phyloP scores from a whole-genome alignment of 2,329 filamentous ascomycete genomes.

The Aureobasidium sp. region DNA sequence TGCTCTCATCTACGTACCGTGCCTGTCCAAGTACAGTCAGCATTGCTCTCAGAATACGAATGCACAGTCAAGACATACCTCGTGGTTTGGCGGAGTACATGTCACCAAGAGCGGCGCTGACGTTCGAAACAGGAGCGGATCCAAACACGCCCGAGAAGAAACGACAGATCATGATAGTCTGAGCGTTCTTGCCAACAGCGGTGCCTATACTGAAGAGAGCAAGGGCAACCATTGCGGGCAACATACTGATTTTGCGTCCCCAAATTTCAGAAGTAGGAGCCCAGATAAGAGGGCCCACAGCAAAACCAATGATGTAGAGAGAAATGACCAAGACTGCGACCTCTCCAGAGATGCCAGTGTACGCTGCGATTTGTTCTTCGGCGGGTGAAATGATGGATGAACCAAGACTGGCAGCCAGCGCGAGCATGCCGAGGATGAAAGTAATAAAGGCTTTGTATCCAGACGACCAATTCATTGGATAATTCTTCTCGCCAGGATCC shows the following conservation, averaged over 20 bases:
- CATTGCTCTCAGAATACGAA: background rate
- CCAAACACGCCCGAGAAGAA: slow-evolving; percentile 43
- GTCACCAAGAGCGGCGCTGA: slow-evolving; percentile 39
- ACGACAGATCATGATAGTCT: slow-evolving; percentile 34
- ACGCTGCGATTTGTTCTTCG: slow-evolving; percentile 35
- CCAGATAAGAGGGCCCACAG: slow-evolving; percentile 24
- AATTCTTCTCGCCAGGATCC: slow-evolving; percentile 67
- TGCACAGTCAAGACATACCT: slow-evolving; percentile 23
- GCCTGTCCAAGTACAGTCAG: background rate
- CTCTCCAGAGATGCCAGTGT: slow-evolving; percentile 39
- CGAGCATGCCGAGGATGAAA: slow-evolving; percentile 44
- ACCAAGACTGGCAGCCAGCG: slow-evolving; percentile 44
- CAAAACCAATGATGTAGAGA: slow-evolving; percentile 31
- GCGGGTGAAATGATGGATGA: slow-evolving; percentile 47
- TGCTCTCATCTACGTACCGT: too few relatives aligned
- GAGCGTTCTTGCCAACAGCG: slow-evolving; percentile 33
- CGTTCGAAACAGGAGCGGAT: slow-evolving; percentile 38
- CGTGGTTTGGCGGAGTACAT: slow-evolving; percentile 34
- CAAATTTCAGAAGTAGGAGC: slow-evolving; percentile 41
- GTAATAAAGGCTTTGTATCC: slow-evolving; percentile 44
- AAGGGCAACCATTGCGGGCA: slow-evolving; percentile 38
- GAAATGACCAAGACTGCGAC: slow-evolving; percentile 41
- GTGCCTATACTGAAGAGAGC: slow-evolving; percentile 43
- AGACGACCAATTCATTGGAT: slow-evolving; percentile 43
- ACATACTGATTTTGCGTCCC: slow-evolving; percentile 39